Evolutionary conservation across 108 stramenopile genomes (phyloP).

Genomic region (Hondaea fermentalgiana): DNA sequence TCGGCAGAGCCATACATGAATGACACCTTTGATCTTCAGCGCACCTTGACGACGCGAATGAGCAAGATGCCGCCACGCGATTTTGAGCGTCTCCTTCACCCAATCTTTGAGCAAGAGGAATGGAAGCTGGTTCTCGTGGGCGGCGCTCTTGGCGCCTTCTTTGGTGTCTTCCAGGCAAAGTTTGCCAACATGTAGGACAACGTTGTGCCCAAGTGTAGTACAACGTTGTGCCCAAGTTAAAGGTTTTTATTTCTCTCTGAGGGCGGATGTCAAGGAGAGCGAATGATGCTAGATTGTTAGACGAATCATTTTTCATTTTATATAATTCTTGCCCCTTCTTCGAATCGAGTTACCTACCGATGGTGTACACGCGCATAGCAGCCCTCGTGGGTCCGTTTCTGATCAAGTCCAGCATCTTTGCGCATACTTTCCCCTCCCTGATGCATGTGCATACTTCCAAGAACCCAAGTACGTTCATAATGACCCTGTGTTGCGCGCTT

Average conservation of each 20-base stretch:
- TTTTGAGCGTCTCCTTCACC: constrained; percentile 84
- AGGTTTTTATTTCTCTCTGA: not conserved
- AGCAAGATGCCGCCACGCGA: constrained; percentile 59
- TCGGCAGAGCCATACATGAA: constrained; percentile 67
- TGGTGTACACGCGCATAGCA: no score
- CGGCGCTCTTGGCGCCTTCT: constrained; percentile 66
- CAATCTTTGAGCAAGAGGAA: constrained; percentile 89
- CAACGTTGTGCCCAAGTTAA: not conserved
- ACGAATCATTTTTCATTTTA: no score
- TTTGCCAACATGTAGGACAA: not conserved
- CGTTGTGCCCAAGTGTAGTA: not conserved
- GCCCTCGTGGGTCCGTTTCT: no score
- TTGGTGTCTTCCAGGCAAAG: constrained; percentile 59
- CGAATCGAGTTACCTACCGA: no score
- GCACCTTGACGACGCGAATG: constrained; percentile 62
- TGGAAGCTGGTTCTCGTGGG: constrained; percentile 76
- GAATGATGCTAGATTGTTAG: no score
- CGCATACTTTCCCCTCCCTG: no score
- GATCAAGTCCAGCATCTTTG: no score
- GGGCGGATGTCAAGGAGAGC: no score
- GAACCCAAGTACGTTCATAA: no score
- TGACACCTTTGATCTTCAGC: constrained; percentile 74
- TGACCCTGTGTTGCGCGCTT: no score
- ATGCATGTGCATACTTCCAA: no score
- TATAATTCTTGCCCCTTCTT: no score